A percentile compares a stretch with the other conserved stretches of the same genome.
phyloP scores from a whole-genome alignment of 1,139 yeast species.

The Blastobotrys aristatus region DNA sequence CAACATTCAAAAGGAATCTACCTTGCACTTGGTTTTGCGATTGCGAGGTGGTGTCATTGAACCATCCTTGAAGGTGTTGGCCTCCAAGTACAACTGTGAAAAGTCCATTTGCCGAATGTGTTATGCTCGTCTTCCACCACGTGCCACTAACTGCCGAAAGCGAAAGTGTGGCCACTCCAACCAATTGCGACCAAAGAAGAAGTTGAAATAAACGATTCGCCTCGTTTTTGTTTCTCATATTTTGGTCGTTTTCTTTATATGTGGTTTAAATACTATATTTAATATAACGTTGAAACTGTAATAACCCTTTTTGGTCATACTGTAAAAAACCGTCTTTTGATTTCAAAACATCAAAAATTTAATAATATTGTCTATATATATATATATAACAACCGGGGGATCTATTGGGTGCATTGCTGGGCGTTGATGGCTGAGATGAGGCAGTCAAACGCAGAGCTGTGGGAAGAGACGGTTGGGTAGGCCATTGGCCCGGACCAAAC shows the following conservation, averaged over 20 bases:
- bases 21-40: slow-evolving; percentile 79
- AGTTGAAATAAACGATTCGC: slow-evolving; percentile 75
- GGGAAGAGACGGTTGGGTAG: slow-evolving; percentile 7
- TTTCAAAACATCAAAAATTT: no score
- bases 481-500: slow-evolving; percentile 14
- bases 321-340: no score
- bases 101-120: slow-evolving; percentile 99
- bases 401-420: neutral
- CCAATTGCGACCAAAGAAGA: slow-evolving; percentile 99
- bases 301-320: no score
- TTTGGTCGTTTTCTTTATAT: neutral
- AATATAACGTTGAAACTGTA: neutral
- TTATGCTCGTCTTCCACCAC: slow-evolving; percentile 99
- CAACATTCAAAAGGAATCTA: slow-evolving; percentile 94
- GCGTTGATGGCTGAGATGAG: slow-evolving; percentile 5
- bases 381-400: no score
- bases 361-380: no score
- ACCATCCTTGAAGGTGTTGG: slow-evolving; percentile 98
- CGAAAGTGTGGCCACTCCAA: slow-evolving; percentile 99
- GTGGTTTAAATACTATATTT: neutral
- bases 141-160: slow-evolving; percentile 99
- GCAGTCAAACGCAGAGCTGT: slow-evolving; percentile 13
- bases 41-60: slow-evolving; percentile 97
- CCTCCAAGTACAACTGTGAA: slow-evolving; percentile 99
- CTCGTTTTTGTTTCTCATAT: neutral